Conservation (phyloP, 768 basidiomycete genomes). For the Cystofilobasidium bisporidii region DNA sequence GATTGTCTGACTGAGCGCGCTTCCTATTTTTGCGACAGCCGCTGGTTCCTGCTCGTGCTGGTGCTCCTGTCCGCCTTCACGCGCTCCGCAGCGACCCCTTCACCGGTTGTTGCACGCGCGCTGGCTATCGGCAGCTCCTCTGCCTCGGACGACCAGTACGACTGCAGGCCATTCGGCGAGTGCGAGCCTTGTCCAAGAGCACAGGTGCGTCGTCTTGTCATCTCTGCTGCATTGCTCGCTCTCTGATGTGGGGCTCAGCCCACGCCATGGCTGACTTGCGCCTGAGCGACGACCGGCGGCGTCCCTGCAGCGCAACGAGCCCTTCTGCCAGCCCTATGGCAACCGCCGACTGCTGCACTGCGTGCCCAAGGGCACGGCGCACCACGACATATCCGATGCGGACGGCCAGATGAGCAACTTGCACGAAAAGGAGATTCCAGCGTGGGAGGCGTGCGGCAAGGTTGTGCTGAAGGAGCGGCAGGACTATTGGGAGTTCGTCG, state of each 20-base stretch:
- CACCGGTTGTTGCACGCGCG: not conserved
- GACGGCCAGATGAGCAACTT: not conserved
- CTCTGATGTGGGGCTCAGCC: no score
- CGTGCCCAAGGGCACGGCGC: conserved; percentile 22
- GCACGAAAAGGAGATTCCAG: conserved; percentile 48
- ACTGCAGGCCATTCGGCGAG: no score
- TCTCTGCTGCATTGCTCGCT: no score
- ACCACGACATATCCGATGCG: conserved; percentile 3
- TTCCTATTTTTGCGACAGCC: not conserved
- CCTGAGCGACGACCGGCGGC: no score
- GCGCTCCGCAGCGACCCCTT: not conserved
- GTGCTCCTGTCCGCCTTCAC: not conserved
- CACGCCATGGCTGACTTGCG: no score
- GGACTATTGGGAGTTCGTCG: conserved; percentile 86
- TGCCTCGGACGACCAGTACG: no score
- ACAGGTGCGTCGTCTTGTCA: no score
- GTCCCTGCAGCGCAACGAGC: conserved; percentile 39
- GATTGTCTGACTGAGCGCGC: no score
- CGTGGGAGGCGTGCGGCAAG: conserved; percentile 90
- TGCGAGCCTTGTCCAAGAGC: no score
- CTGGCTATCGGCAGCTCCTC: no score
- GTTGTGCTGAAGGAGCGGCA: conserved; percentile 66
- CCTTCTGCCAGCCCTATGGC: conserved; percentile 92
- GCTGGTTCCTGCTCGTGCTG: not conserved
- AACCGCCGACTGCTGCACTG: conserved; percentile 86